These are phyloP conservation scores for Hyphopichia homilentoma DNA, from an alignment of 805 yeast species.

Conservation along the genomic window DNA sequence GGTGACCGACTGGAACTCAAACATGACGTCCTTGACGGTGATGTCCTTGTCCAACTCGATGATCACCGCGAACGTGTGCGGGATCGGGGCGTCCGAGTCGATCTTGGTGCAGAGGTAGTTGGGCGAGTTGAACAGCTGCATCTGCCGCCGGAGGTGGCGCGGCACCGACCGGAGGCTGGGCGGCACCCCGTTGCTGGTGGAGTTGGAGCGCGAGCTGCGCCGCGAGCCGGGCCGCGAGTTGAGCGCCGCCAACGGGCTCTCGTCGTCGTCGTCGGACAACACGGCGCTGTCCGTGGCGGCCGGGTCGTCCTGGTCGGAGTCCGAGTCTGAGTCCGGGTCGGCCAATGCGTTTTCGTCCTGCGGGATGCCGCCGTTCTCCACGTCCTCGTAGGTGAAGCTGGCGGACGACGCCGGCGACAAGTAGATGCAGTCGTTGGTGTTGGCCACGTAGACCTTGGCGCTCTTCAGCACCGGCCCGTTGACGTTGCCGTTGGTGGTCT, in stretches of 20 bases:
- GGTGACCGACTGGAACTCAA: constrained; percentile 42
- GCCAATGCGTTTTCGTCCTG: constrained; percentile 2
- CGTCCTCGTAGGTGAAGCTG: constrained; percentile 40
- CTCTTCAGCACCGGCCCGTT: constrained; percentile 24
- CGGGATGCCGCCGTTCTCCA: constrained; percentile 34
- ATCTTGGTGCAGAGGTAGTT: constrained; percentile 33
- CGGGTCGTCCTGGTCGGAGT: neutral
- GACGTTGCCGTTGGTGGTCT: constrained; percentile 20
- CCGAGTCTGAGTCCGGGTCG: constrained; percentile 7
- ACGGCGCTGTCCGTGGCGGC: constrained; percentile 7
- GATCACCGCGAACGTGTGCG: constrained; percentile 53
- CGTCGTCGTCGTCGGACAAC: constrained; percentile 10
- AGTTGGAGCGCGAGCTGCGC: neutral
- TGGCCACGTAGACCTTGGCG: constrained; percentile 31
- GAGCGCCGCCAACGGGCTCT: constrained; percentile 2
- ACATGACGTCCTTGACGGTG: constrained; percentile 30
- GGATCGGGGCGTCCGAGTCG: constrained; percentile 39
- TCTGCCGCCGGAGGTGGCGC: constrained; percentile 12
- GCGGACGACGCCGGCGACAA: constrained; percentile 37
- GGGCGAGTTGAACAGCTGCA: constrained; percentile 26
- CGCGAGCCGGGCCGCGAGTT: neutral
- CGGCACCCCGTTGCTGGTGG: too few species aligned
- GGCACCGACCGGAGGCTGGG: constrained; percentile 2
- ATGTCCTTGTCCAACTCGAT: constrained; percentile 42
- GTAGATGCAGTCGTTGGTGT: constrained; percentile 37